These are phyloP conservation scores for Gaertneriomyces sp. DNA, from an alignment of 192 early-diverging fungal genomes.

Conservation along the genomic window DNA sequence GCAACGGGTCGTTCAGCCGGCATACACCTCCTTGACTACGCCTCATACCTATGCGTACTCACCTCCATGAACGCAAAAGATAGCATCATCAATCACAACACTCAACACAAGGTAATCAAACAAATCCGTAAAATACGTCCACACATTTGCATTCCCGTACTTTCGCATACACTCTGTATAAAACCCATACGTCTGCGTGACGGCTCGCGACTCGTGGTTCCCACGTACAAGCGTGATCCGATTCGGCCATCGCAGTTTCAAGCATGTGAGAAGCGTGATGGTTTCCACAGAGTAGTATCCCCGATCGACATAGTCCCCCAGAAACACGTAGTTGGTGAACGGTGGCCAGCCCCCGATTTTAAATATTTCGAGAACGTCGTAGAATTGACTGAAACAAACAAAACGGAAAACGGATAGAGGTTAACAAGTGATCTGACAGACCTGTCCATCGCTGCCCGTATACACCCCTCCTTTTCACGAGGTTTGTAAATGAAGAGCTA, in stretches of 20 bases:
- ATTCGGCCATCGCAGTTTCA: conserved; percentile 87
- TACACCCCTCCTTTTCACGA: neutral
- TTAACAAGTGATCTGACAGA: neutral
- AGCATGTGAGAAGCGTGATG: conserved; percentile 78
- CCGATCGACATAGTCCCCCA: conserved; percentile 87
- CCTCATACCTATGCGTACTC: neutral
- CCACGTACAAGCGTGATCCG: conserved; percentile 85
- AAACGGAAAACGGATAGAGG: too few relatives aligned
- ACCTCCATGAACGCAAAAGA: conserved; percentile 96
- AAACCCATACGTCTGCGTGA: conserved; percentile 94
- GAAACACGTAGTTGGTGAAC: conserved; percentile 81
- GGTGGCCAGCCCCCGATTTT: conserved; percentile 77
- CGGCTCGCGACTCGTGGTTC: conserved; percentile 91
- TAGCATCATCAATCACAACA: conserved; percentile 81
- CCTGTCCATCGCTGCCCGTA: neutral
- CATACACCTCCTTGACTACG: neutral
- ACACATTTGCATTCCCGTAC: conserved; percentile 78
- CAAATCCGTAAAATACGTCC: conserved; percentile 89
- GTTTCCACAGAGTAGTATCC: conserved; percentile 88
- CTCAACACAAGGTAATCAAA: conserved; percentile 91
- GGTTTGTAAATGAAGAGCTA: neutral
- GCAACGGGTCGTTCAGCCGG: neutral
- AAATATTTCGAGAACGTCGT: conserved; percentile 84
- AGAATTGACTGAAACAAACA: conserved; percentile 63
- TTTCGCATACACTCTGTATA: conserved; percentile 88